Evolutionary conservation across 2,329 filamentous ascomycete genomes (phyloP), one percentile per base, ranked within the genome.

Genomic region (Beauveria sp.): DNA sequence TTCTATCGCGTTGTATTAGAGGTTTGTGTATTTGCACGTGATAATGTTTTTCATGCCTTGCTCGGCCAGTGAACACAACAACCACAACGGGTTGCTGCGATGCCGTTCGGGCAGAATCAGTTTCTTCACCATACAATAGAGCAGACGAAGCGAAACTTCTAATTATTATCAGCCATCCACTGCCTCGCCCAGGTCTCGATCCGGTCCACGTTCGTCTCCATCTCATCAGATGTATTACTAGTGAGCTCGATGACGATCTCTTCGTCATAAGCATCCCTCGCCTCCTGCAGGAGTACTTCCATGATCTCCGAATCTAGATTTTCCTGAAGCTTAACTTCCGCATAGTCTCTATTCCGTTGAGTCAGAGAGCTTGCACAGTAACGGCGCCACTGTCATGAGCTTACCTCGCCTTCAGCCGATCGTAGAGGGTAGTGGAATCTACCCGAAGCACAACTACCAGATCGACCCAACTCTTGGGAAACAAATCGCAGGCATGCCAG

Each of bases 221-320:
- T 89, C 74, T 97, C 90, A 57, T 93, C 88, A 2, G 86, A 81
- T 59, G 83, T 83, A 71, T 96, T 89, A 74, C 93, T 98, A 70
- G 79, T 85, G 70, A 99, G 77, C 75, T 96, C 92, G 28, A 98
- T 89, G 43, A 99, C 88, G 67, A 96, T 90, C 71, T 95, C 86
- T 73, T 89, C 85, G 59, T 91, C 89, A 70, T 93, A 99, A 12
- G 89, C 85, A 65, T 96, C 93, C 63, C 86, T 81, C 38, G 95
- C 95, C 78, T 99, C 95, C 67, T 96, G 88, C 22, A 96, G 79
- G 61, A 99, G 78, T 28, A 98, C 91, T 71, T 96, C 89, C 87
- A 99, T 98, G 71, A 99, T 98, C 78, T 99, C 95, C 34, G 91
- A 89, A 74, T 99, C 95, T 63, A 99, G 79, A 71, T 99, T 99